Conservation (phyloP, 202 grass and related monocot genomes). For the Saccharum hybrid region DNA sequence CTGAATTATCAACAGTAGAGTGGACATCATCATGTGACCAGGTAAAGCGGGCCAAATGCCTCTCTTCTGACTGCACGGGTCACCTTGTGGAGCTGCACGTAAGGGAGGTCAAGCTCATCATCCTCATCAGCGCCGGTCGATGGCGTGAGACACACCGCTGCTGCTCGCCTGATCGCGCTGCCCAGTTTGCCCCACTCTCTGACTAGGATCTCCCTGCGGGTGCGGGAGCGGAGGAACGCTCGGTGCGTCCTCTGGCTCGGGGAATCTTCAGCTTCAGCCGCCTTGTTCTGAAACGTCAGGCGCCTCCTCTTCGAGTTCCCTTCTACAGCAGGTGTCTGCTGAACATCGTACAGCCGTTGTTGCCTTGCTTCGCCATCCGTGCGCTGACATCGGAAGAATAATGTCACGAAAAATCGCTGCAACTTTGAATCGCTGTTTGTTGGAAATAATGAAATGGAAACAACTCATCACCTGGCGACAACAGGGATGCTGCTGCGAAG, state of each 20-base stretch:
- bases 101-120: conserved; percentile 37
- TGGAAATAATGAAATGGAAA: background rate
- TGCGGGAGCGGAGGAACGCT: background rate
- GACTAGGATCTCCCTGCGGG: background rate
- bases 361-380: conserved; percentile 22
- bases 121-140: conserved; percentile 9
- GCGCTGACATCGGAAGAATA: background rate
- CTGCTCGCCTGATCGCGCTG: conserved; percentile 7
- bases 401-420: background rate
- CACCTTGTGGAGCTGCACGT: conserved; percentile 57
- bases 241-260: background rate
- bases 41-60: conserved; percentile 59
- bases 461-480: conserved; percentile 27
- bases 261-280: background rate
- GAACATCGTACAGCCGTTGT: background rate
- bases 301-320: background rate
- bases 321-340: background rate
- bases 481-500: background rate
- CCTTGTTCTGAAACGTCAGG: conserved; percentile 18
- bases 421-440: background rate
- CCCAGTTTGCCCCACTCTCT: conserved; percentile 30
- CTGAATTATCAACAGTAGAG: background rate
- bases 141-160: conserved; percentile 19
- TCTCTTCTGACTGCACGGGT: conserved; percentile 40
- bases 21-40: conserved; percentile 44